phyloP scores from a whole-genome alignment of 2,329 filamentous ascomycete genomes.

The Teratosphaeria zuluensis region DNA sequence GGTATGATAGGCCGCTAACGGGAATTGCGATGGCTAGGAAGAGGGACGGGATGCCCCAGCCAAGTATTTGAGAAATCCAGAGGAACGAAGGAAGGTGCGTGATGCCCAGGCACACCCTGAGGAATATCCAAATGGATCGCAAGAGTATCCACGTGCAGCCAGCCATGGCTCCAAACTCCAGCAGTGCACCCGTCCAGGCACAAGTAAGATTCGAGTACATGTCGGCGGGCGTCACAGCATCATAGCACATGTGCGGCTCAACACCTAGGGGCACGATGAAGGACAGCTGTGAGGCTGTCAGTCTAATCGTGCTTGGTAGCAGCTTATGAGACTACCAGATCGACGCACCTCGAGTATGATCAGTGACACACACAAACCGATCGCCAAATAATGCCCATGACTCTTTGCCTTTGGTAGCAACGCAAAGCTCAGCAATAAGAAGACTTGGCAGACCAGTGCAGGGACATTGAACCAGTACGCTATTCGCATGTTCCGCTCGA shows the following conservation, averaged over 20 bases:
- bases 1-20: conserved; percentile 82
- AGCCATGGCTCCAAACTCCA: conserved; percentile 76
- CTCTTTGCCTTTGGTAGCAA: conserved; percentile 72
- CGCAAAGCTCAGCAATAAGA: conserved; percentile 68
- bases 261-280: conserved; percentile 81
- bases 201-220: conserved; percentile 77
- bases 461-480: conserved; percentile 73
- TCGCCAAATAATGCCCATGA: conserved; percentile 63
- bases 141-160: conserved; percentile 85
- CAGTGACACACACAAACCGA: conserved; percentile 31
- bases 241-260: conserved; percentile 70
- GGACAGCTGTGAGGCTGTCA: conserved; percentile 46
- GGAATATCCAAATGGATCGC: conserved; percentile 76
- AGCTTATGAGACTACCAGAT: background rate
- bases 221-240: conserved; percentile 83
- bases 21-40: conserved; percentile 65
- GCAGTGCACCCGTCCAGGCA: conserved; percentile 74
- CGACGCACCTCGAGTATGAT: conserved; percentile 5
- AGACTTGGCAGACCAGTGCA: conserved; percentile 59
- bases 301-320: background rate
- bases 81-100: conserved; percentile 79
- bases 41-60: conserved; percentile 74
- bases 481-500: conserved; percentile 54
- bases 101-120: conserved; percentile 93
- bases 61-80: conserved; percentile 65